A percentile compares a stretch with the other conserved stretches of the same genome.
Conservation (phyloP, 306 rosid species). For the Glycine soja region DNA sequence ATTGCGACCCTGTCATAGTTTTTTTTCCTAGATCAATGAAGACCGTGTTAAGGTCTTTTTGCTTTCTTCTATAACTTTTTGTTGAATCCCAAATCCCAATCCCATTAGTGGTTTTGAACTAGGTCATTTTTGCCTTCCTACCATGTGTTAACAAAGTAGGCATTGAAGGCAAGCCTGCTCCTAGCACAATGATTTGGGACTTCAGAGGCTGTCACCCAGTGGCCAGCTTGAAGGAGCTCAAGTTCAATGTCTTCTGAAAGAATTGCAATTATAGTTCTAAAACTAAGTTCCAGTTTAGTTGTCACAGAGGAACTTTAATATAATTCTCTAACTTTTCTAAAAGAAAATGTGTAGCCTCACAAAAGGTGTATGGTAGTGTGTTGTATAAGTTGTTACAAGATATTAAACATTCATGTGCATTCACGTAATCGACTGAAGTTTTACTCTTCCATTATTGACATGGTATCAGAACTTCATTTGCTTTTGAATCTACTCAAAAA, state of each 20-base stretch:
- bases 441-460: slow-evolving; percentile 17
- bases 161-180: slow-evolving; percentile 2
- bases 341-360: neutral
- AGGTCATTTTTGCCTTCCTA: slow-evolving; percentile 32
- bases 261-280: slow-evolving; percentile 26
- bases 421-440: slow-evolving; percentile 6
- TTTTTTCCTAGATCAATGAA: neutral
- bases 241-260: slow-evolving; percentile 12
- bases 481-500: slow-evolving; percentile 17
- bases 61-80: slow-evolving; percentile 16
- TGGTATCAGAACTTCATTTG: slow-evolving; percentile 25
- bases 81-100: neutral
- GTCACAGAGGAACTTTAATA: slow-evolving; percentile 19
- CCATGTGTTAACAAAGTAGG: slow-evolving; percentile 25
- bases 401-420: slow-evolving; percentile 2
- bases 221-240: slow-evolving; percentile 20
- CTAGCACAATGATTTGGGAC: slow-evolving; percentile 24
- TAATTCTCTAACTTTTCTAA: neutral
- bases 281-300: slow-evolving; percentile 19
- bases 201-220: slow-evolving; percentile 30
- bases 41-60: slow-evolving; percentile 30
- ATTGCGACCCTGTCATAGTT: no score
- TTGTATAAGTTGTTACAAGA: slow-evolving; percentile 38
- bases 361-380: slow-evolving; percentile 30
- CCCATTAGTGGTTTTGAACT: slow-evolving; percentile 20